These are phyloP conservation scores for Marasmius fiardii DNA, from an alignment of 1,284 basidiomycete species.

Conservation along the genomic window DNA sequence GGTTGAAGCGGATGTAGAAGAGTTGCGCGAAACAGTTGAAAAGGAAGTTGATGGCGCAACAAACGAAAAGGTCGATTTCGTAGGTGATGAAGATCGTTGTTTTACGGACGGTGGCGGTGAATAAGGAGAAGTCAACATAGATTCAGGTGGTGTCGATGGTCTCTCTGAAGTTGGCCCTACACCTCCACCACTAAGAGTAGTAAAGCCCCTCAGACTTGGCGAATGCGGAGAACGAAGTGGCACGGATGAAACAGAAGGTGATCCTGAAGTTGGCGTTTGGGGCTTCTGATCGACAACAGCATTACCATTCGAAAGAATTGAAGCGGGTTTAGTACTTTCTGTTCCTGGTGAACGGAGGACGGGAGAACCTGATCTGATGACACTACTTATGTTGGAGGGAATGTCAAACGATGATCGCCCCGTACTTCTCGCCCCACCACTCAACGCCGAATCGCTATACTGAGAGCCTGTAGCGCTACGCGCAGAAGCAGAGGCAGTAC, in stretches of 20 bases:
- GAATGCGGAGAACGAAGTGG: neutral
- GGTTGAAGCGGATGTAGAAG: neutral
- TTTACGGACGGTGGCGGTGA: slow-evolving; percentile 19
- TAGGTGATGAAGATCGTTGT: neutral
- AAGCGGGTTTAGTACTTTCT: neutral
- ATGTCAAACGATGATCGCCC: slow-evolving; percentile 1
- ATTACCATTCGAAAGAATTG: neutral
- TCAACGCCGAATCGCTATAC: neutral
- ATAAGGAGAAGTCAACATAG: slow-evolving; percentile 42
- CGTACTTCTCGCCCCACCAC: neutral
- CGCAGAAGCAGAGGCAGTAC: neutral
- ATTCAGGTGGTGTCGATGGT: slow-evolving; percentile 29
- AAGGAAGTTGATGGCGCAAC: neutral
- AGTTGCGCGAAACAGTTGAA: neutral
- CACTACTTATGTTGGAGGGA: neutral
- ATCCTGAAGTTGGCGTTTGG: neutral
- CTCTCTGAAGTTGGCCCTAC: slow-evolving; percentile 10
- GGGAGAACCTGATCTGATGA: neutral
- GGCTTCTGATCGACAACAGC: neutral
- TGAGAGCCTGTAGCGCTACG: neutral
- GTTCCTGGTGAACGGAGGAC: neutral
- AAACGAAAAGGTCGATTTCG: neutral
- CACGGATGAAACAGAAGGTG: neutral
- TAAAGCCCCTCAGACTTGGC: no score
- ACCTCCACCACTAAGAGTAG: no score